A percentile compares a stretch with the other conserved stretches of the same genome.
Evolutionary conservation across 345 rosid species (phyloP).

Genomic region (Angophora floribunda): DNA sequence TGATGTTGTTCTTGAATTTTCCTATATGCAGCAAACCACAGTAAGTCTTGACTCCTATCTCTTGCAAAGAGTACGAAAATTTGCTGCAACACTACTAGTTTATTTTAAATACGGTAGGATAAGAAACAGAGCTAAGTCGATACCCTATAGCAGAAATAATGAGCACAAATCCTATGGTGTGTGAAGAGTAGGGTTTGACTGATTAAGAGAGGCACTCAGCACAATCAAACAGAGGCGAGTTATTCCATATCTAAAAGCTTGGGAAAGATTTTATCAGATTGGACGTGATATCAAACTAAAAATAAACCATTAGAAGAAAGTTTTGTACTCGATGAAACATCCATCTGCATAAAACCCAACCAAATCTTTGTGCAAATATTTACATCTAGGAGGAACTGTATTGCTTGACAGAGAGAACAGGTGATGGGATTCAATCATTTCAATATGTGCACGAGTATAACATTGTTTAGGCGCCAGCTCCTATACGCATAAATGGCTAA

Average conservation of each 20-base stretch:
- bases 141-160: fast-evolving
- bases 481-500: neutral
- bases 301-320: neutral
- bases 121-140: neutral
- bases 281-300: neutral
- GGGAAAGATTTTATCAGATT: neutral
- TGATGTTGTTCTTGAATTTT: slow-evolving; percentile 10
- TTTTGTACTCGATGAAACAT: neutral
- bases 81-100: neutral
- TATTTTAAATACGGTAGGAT: neutral
- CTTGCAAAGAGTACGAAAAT: neutral
- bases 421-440: neutral
- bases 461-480: neutral
- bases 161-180: neutral
- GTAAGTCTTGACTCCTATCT: neutral
- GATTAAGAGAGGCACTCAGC: neutral
- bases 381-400: neutral
- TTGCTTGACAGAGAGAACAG: neutral
- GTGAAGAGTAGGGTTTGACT: neutral
- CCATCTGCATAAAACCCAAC: neutral
- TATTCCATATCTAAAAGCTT: neutral
- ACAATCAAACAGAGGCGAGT: neutral
- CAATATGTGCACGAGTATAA: neutral
- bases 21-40: neutral
- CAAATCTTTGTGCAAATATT: neutral